phyloP scores from a whole-genome alignment of 2,329 filamentous ascomycete species.

The Colletotrichum kahawae region DNA sequence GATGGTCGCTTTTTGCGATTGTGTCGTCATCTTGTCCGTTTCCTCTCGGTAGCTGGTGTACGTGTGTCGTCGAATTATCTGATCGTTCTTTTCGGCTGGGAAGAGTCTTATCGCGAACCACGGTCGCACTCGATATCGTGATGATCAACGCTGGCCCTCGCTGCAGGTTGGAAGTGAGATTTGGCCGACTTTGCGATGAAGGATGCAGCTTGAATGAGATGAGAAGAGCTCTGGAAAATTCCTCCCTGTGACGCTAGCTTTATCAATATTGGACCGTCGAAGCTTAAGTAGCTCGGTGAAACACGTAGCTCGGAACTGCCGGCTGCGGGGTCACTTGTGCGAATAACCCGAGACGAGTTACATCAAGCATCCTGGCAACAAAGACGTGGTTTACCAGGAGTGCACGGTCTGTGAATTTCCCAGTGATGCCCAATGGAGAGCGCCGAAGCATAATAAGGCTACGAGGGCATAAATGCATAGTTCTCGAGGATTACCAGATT shows the following conservation, averaged over 20 bases:
- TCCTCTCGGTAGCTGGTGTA: background rate
- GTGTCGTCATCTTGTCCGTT: background rate
- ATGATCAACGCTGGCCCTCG: background rate
- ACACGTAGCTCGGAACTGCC: background rate
- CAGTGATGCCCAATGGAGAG: background rate
- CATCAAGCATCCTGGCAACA: background rate
- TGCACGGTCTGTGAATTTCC: background rate
- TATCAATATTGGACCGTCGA: background rate
- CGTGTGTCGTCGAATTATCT: background rate
- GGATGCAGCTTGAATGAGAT: background rate
- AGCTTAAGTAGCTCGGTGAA: slow-evolving; percentile 7
- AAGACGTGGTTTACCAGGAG: background rate
- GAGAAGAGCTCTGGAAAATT: background rate
- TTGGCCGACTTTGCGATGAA: slow-evolving; percentile 7
- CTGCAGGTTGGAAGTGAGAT: background rate
- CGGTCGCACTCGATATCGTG: background rate
- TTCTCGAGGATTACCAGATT: background rate
- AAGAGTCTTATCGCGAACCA: background rate
- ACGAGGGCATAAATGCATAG: background rate
- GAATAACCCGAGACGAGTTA: background rate
- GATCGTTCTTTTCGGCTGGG: background rate
- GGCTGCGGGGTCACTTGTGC: background rate
- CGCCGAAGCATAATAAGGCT: background rate
- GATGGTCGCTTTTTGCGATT: background rate
- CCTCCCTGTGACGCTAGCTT: background rate